These are phyloP conservation scores for Epichloe coenophiala DNA, from an alignment of 2,329 filamentous ascomycete species.

Conservation along the genomic window DNA sequence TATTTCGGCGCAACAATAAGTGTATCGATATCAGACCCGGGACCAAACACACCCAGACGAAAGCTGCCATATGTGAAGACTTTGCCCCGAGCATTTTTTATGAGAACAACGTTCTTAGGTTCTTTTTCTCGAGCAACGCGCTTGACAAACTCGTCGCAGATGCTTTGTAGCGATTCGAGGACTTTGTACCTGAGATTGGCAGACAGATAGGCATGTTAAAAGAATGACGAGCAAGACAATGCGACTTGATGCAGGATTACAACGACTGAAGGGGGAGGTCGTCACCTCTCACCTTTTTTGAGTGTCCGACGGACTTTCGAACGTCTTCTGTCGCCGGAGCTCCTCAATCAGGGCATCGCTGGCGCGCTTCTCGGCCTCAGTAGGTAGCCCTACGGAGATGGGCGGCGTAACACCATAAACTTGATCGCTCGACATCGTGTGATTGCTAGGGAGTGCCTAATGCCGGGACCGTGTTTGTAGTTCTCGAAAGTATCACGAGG, in stretches of 20 bases:
- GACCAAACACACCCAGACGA: slow-evolving; percentile 83
- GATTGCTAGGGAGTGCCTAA: not conserved
- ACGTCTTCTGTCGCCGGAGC: slow-evolving; percentile 80
- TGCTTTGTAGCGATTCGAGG: slow-evolving; percentile 61
- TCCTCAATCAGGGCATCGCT: slow-evolving; percentile 74
- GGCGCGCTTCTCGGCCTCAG: slow-evolving; percentile 58
- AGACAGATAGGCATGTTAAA: not conserved
- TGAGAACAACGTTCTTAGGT: slow-evolving; percentile 56
- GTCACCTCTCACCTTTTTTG: slow-evolving; percentile 53
- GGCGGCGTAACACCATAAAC: slow-evolving; percentile 63
- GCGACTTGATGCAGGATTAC: not conserved
- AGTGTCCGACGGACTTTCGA: slow-evolving; percentile 72
- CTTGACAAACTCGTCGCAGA: slow-evolving; percentile 78
- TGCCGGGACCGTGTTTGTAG: not conserved
- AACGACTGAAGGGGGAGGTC: not conserved
- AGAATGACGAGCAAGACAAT: not conserved
- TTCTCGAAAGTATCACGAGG: not conserved
- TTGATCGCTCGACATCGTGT: slow-evolving; percentile 24
- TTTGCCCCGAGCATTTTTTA: slow-evolving; percentile 77
- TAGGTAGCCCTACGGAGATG: slow-evolving; percentile 66
- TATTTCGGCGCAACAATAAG: slow-evolving; percentile 85
- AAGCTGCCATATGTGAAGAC: slow-evolving; percentile 96
- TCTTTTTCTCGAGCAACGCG: slow-evolving; percentile 63
- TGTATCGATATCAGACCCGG: slow-evolving; percentile 95
- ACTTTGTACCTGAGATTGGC: slow-evolving; percentile 46